These are phyloP conservation scores for Diutina neorugosa DNA, from an alignment of 1,139 yeast genomes.

Conservation along the genomic window DNA sequence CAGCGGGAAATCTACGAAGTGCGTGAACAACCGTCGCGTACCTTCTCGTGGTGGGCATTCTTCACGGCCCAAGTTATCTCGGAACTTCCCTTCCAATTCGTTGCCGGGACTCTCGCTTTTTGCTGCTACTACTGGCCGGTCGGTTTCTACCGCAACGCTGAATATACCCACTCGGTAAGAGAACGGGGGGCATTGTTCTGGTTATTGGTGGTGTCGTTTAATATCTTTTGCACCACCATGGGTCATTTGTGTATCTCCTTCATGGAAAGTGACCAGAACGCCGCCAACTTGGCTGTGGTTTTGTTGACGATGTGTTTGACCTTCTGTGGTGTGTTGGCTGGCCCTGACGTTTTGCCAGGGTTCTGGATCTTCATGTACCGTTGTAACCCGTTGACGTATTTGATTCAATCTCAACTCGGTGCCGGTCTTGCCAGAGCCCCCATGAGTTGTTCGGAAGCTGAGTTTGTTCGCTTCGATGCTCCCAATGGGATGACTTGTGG, in stretches of 20 bases:
- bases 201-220: constrained; percentile 29
- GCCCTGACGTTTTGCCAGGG: constrained; percentile 33
- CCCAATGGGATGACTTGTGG: constrained; percentile 36
- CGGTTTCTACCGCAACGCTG: constrained; percentile 26
- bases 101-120: constrained; percentile 22
- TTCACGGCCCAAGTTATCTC: constrained; percentile 23
- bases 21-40: constrained; percentile 71
- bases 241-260: constrained; percentile 29
- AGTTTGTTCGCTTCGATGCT: constrained; percentile 5
- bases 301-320: constrained; percentile 24
- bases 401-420: constrained; percentile 39
- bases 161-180: background rate
- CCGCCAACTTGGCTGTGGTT: constrained; percentile 33
- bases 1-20: constrained; percentile 79
- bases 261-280: constrained; percentile 26
- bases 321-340: constrained; percentile 50
- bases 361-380: constrained; percentile 49
- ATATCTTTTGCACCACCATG: constrained; percentile 30
- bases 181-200: constrained; percentile 10
- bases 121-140: constrained; percentile 33
- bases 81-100: constrained; percentile 24
- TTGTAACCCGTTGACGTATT: constrained; percentile 43
- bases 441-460: constrained; percentile 7
- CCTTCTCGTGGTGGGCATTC: constrained; percentile 39
- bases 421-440: constrained; percentile 11